Evolutionary conservation across 345 rosid species (phyloP).

Genomic region (Trapa incisa): DNA sequence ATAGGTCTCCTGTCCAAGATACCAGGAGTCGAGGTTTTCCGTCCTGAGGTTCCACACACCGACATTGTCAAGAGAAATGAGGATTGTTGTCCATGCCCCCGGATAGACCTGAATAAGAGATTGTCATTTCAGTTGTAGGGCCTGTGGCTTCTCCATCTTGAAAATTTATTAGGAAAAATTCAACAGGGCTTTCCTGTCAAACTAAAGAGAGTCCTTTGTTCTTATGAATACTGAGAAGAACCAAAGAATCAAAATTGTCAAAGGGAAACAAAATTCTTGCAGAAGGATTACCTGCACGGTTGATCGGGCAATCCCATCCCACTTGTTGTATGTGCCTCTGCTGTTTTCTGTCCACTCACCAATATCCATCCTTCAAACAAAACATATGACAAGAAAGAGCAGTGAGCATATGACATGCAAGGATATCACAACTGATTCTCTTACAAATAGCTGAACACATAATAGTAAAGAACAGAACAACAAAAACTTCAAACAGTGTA

Average conservation of each 20-base stretch:
- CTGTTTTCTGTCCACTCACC: conserved; percentile 97
- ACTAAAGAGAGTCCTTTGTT: neutral
- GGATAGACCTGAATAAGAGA: conserved; percentile 60
- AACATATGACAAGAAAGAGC: neutral
- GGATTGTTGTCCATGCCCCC: conserved; percentile 91
- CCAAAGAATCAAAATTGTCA: neutral
- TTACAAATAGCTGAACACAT: neutral
- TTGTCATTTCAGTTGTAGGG: neutral
- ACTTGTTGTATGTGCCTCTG: conserved; percentile 95
- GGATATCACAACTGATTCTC: neutral
- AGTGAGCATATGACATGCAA: too few relatives aligned
- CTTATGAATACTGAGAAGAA: neutral
- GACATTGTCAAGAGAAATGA: conserved; percentile 83
- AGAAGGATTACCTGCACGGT: conserved; percentile 54
- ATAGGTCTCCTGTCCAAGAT: conserved; percentile 96
- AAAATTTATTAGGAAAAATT: neutral
- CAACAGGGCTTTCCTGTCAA: too few relatives aligned
- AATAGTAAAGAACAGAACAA: neutral
- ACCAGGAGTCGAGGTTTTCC: conserved; percentile 96
- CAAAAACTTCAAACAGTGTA: neutral
- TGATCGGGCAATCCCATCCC: conserved; percentile 93
- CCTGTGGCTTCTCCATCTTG: neutral
- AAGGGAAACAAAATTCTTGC: neutral
- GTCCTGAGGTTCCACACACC: conserved; percentile 70
- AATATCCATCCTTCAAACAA: conserved; percentile 70